These are phyloP conservation scores for Trichoderma orchidacearum DNA, from an alignment of 495 filamentous ascomycete species.

Conservation along the genomic window DNA sequence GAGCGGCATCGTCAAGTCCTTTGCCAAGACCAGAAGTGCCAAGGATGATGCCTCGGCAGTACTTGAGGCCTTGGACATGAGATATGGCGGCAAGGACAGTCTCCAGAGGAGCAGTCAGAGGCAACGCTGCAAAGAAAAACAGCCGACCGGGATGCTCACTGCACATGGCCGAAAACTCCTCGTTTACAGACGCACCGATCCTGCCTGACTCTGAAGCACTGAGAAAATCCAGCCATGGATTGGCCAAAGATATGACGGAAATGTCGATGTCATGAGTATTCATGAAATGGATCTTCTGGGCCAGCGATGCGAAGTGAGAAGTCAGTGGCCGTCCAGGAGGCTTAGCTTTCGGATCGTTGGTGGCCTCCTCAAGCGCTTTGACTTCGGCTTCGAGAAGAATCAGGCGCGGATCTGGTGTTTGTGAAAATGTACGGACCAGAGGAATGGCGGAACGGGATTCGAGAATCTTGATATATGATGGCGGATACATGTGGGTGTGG, in stretches of 20 bases:
- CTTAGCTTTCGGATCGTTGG: constrained; percentile 17
- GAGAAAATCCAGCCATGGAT: constrained; percentile 92
- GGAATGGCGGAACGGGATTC: constrained; percentile 63
- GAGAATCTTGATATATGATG: constrained; percentile 69
- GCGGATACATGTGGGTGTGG: constrained; percentile 91
- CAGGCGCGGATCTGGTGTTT: constrained; percentile 48
- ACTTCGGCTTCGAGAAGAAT: constrained; percentile 65
- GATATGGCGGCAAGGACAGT: constrained; percentile 51
- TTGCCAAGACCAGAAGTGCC: constrained; percentile 71
- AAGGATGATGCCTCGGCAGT: constrained; percentile 76
- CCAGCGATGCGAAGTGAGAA: constrained; percentile 54
- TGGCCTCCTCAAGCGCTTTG: constrained; percentile 39
- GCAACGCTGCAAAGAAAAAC: constrained; percentile 72
- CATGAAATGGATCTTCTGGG: constrained; percentile 78
- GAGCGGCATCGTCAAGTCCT: constrained; percentile 64
- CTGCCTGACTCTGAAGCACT: constrained; percentile 42
- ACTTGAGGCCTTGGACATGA: constrained; percentile 41
- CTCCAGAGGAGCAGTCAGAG: constrained; percentile 51
- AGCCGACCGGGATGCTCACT: constrained; percentile 40
- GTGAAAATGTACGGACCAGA: constrained; percentile 58
- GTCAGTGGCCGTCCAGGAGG: constrained; percentile 61
- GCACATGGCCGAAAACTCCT: constrained; percentile 62
- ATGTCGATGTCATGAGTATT: constrained; percentile 63
- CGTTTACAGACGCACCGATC: constrained; percentile 56
- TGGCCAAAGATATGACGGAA: constrained; percentile 81